phyloP scores from a whole-genome alignment of 257 asterid species.

The Nicotiana tomentosiformis region DNA sequence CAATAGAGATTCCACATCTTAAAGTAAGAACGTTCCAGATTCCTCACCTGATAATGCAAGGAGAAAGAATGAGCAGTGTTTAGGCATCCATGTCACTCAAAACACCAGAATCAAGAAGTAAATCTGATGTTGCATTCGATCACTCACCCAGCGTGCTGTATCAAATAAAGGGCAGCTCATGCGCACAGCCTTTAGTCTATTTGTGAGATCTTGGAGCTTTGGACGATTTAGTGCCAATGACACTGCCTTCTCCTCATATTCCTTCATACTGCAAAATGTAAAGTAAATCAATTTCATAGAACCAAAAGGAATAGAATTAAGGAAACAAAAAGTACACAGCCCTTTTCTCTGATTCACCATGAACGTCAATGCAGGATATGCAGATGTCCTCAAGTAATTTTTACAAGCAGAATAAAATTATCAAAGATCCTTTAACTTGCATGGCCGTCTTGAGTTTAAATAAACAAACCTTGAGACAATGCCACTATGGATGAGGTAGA shows the following conservation, averaged over 20 bases:
- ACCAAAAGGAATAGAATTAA: neutral
- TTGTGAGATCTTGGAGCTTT: conserved; percentile 79
- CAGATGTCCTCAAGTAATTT: neutral
- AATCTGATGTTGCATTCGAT: neutral
- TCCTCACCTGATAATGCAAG: conserved; percentile 53
- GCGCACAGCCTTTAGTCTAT: conserved; percentile 75
- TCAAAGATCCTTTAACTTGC: neutral
- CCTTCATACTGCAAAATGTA: conserved; percentile 63
- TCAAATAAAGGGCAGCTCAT: conserved; percentile 83
- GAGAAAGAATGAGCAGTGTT: neutral
- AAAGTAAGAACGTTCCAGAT: conserved; percentile 86
- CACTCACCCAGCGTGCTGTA: conserved; percentile 87
- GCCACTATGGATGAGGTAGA: neutral
- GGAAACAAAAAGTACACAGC: neutral
- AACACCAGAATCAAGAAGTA: neutral
- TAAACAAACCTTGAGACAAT: neutral
- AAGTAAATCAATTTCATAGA: neutral
- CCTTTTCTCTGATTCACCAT: neutral
- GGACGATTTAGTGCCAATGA: conserved; percentile 65
- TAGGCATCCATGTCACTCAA: neutral
- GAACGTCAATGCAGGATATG: neutral
- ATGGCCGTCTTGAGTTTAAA: neutral
- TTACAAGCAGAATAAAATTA: neutral
- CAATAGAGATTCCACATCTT: conserved; percentile 93
- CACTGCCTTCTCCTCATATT: conserved; percentile 93